Conservation (phyloP, 495 filamentous ascomycete genomes). For the Aspergillus diversus region DNA sequence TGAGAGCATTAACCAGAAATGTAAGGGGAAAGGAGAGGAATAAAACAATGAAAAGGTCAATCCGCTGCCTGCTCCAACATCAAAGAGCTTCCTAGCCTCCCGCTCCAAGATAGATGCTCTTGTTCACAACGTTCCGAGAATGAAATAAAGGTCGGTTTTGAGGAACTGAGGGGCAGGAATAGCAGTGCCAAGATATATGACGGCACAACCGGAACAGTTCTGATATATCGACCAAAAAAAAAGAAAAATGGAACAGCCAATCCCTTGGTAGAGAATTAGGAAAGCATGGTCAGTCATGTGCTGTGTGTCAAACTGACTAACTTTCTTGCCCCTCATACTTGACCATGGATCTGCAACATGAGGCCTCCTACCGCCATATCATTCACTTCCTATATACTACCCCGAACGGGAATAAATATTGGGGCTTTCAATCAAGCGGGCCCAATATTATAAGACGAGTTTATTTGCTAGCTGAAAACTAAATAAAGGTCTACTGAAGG, state of each 20-base stretch:
- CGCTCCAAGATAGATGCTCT: neutral
- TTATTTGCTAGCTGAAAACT: no score
- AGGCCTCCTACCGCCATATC: no score
- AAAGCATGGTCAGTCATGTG: neutral
- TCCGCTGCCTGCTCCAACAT: neutral
- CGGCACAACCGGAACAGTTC: neutral
- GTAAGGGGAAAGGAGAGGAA: neutral
- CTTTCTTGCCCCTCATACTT: neutral
- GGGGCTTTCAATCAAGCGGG: no score
- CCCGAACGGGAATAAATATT: no score
- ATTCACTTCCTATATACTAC: no score
- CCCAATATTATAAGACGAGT: no score
- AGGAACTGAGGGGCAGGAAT: neutral
- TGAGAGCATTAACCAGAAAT: neutral
- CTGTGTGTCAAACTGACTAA: neutral
- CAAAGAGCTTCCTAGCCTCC: neutral
- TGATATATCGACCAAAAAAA: neutral
- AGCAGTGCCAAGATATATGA: neutral
- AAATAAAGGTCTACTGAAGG: no score
- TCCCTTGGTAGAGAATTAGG: neutral
- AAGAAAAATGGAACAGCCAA: neutral
- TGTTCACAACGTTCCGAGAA: neutral
- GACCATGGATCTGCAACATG: neutral
- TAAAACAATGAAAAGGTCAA: neutral
- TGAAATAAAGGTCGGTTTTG: neutral